A percentile compares a stretch with the other conserved stretches of the same genome.
Conservation (phyloP, 257 asterid species). For the Primulina huaijiensis region DNA sequence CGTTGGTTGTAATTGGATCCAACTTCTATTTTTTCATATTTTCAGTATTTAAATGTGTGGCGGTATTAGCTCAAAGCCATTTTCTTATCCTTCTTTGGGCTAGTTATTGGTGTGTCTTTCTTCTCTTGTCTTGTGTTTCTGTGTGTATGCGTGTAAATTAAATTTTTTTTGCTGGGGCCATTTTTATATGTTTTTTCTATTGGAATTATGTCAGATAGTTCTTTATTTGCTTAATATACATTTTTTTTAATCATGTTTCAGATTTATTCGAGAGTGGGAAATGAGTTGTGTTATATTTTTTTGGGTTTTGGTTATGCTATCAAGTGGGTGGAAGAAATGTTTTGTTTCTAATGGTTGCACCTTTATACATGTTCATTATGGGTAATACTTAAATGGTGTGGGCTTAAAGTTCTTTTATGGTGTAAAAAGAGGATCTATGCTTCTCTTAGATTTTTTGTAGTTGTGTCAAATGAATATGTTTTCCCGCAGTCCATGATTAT, state of each 20-base stretch:
- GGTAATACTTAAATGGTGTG: conserved; percentile 20
- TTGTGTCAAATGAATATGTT: conserved; percentile 15
- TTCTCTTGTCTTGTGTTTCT: neutral
- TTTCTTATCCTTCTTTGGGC: conserved; percentile 1
- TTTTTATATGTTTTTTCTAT: neutral
- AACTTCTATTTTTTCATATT: conserved; percentile 3
- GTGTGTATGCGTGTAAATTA: conserved; percentile 1
- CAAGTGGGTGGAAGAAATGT: conserved; percentile 9
- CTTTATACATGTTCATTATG: conserved; percentile 21
- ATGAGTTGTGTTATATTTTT: conserved; percentile 17
- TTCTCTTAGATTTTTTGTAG: conserved; percentile 12
- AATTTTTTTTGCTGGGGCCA: neutral
- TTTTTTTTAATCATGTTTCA: conserved; percentile 4
- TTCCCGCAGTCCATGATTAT: conserved; percentile 4
- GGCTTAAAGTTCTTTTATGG: conserved; percentile 11
- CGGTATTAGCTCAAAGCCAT: neutral
- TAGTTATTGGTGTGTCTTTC: neutral
- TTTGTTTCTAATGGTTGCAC: conserved; percentile 8
- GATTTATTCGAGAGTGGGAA: conserved; percentile 16
- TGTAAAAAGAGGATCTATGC: conserved; percentile 5
- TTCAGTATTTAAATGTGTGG: conserved; percentile 7
- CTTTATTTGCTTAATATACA: neutral
- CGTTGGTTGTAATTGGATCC: conserved; percentile 16
- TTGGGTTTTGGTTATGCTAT: conserved; percentile 2
- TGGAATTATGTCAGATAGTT: conserved; percentile 2